Percentiles rank a stretch among this genome's conserved stretches.
phyloP scores from a whole-genome alignment of 2,329 filamentous ascomycete genomes.

The Neoarthrinium moseri region DNA sequence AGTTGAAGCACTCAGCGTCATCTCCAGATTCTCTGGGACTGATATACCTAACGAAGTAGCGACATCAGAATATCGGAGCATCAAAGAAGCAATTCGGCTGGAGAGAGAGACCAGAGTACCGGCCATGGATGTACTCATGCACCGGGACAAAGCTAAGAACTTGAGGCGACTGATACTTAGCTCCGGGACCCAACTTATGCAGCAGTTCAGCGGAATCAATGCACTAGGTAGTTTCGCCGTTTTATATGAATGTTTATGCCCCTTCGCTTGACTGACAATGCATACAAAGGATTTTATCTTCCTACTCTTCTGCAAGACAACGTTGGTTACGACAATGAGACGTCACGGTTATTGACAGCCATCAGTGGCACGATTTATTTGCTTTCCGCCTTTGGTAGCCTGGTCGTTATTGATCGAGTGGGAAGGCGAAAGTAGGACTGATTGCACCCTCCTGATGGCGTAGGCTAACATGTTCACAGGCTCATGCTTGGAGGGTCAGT shows the following conservation, averaged over 20 bases:
- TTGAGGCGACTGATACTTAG: conserved; percentile 16
- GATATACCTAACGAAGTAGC: conserved; percentile 22
- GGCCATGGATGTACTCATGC: conserved; percentile 31
- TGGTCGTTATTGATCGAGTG: conserved; percentile 38
- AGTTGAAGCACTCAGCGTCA: conserved; percentile 38
- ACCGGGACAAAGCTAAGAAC: conserved; percentile 35
- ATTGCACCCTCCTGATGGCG: background rate
- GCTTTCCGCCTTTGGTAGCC: conserved; percentile 31
- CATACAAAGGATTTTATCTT: conserved; percentile 45
- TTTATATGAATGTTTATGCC: no score
- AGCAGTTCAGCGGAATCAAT: conserved; percentile 48
- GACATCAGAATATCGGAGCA: conserved; percentile 32
- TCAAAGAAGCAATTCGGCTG: conserved; percentile 31
- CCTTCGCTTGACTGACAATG: no score
- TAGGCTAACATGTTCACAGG: no score
- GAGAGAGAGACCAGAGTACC: conserved; percentile 33
- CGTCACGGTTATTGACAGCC: conserved; percentile 54
- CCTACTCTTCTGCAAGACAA: conserved; percentile 55
- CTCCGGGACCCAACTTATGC: conserved; percentile 47
- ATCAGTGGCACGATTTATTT: conserved; percentile 44
- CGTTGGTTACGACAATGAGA: conserved; percentile 50
- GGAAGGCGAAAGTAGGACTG: conserved; percentile 35
- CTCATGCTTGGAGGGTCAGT: conserved; percentile 38
- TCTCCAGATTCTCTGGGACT: conserved; percentile 54
- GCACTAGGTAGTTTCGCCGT: conserved; percentile 25